Evolutionary conservation across 257 asterid genomes (phyloP).

Genomic region (Primulina eburnea): DNA sequence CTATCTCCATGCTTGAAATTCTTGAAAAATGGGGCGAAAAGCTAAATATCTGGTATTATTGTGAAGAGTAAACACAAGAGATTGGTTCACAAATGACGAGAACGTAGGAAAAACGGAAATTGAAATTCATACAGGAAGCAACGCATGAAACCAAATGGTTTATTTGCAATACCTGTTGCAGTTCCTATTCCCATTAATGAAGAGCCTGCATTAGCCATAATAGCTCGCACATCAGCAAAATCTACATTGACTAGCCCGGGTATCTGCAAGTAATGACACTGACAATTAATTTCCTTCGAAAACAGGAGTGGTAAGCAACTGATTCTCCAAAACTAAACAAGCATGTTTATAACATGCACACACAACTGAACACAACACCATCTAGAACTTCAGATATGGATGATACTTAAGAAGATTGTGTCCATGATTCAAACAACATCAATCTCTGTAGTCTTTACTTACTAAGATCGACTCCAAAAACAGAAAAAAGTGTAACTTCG

Average conservation of each 20-base stretch:
- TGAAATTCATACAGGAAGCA: constrained; percentile 10
- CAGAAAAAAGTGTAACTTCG: neutral
- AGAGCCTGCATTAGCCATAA: constrained; percentile 94
- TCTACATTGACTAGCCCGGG: constrained; percentile 96
- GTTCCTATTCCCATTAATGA: constrained; percentile 97
- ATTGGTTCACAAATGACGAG: neutral
- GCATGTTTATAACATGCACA: neutral
- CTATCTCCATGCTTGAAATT: neutral
- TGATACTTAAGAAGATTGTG: neutral
- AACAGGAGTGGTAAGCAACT: constrained; percentile 5
- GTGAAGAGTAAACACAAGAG: neutral
- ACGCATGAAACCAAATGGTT: constrained; percentile 21
- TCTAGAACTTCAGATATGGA: constrained; percentile 13
- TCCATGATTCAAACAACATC: neutral
- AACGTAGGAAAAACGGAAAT: neutral
- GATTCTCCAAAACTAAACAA: constrained; percentile 3
- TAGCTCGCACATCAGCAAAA: constrained; percentile 97
- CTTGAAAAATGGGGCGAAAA: neutral
- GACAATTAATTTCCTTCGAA: constrained; percentile 8
- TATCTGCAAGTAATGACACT: constrained; percentile 55
- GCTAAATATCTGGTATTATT: neutral
- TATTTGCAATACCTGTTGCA: constrained; percentile 64
- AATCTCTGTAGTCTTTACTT: neutral
- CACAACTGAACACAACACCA: neutral
- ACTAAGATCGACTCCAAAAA: constrained; percentile 1